A percentile compares a stretch with the other conserved stretches of the same genome.
Evolutionary conservation across 139 green algal genomes (phyloP).

Genomic region (Micractinium conductrix): DNA sequence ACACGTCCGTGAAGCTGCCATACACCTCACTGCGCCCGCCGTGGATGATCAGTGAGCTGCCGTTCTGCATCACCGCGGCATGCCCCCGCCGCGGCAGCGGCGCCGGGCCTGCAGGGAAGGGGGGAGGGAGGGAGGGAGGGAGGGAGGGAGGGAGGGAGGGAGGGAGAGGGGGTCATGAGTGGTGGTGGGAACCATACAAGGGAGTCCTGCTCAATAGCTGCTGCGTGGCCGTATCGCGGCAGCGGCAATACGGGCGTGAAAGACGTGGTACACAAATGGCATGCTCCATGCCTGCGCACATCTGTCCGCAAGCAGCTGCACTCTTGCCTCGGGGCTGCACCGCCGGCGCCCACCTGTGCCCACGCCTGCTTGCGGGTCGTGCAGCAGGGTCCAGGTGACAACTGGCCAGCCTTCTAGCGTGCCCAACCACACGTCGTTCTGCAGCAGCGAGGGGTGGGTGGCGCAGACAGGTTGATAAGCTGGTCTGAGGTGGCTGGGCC

Average conservation of each 20-base stretch:
- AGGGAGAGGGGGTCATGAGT: too few relatives aligned
- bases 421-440: conserved; percentile 35
- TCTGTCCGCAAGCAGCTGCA: neutral
- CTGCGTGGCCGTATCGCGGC: neutral
- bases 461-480: too few relatives aligned
- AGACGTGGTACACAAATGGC: neutral
- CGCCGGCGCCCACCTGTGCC: neutral
- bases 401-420: neutral
- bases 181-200: neutral
- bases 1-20: conserved; percentile 41
- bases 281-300: neutral
- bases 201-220: neutral
- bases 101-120: conserved; percentile 12
- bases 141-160: too few relatives aligned
- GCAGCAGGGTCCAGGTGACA: conserved; percentile 15
- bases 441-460: too few relatives aligned
- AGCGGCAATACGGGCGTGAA: neutral
- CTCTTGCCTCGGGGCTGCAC: neutral
- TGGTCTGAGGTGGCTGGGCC: too few relatives aligned
- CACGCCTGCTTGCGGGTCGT: neutral
- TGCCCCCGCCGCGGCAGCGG: conserved; percentile 36
- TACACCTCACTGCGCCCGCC: conserved; percentile 21
- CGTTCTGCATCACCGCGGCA: neutral
- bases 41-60: neutral
- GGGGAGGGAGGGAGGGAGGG: neutral